phyloP scores from a whole-genome alignment of 495 filamentous ascomycete genomes.

The Gamarada debralockiae region DNA sequence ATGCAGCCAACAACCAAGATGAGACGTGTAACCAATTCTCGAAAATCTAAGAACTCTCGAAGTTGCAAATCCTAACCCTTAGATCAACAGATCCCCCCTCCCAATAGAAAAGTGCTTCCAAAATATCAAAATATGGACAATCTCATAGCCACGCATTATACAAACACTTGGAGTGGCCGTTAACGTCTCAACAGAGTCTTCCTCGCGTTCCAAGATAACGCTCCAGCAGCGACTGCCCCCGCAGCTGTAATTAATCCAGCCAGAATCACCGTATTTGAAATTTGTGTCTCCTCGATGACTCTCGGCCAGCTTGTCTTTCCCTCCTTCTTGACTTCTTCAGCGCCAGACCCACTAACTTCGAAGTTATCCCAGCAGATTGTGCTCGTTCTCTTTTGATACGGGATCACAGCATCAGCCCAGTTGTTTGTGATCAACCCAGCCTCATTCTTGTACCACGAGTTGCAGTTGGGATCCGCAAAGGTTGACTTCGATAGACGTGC shows the following conservation, averaged over 20 bases:
- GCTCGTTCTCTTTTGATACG: conserved; percentile 43
- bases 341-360: conserved; percentile 28
- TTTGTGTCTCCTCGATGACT: no score
- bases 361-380: conserved; percentile 47
- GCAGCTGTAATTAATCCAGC: background rate
- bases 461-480: conserved; percentile 52
- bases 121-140: background rate
- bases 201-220: background rate
- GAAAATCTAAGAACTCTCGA: no score
- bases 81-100: no score
- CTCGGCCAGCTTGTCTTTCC: no score
- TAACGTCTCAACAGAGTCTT: background rate
- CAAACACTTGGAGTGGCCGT: no score
- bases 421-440: conserved; percentile 53
- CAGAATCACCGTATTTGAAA: conserved; percentile 1
- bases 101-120: no score
- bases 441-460: conserved; percentile 53
- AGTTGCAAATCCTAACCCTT: no score
- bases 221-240: background rate
- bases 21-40: no score
- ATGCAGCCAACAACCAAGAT: no score
- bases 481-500: conserved; percentile 32
- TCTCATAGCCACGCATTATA: background rate
- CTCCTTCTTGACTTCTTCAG: no score
- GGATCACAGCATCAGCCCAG: conserved; percentile 46